Evolutionary conservation across 805 yeast species (phyloP), one percentile per base, ranked within the genome.

Genomic region (Saccharomyces jurei): DNA sequence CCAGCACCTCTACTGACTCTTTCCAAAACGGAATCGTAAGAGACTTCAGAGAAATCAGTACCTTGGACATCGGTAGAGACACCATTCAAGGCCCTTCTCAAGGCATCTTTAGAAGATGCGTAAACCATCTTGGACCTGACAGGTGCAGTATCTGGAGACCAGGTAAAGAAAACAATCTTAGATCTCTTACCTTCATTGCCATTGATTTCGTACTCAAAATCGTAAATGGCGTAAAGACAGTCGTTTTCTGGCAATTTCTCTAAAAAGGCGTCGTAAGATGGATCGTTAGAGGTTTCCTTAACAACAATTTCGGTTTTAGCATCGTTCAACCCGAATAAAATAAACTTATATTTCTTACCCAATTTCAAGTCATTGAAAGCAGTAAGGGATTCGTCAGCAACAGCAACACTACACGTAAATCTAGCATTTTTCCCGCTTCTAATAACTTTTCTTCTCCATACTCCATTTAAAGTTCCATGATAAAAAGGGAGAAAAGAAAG

Each of bases 91-190:
- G 99, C 92, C 77, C 96, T 89, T 81, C 98, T 92, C 70, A 94
- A 82, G 50, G 97, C 96, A 67, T 91, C 98, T 77, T 90, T 90
- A 57, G 98, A 91, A n/a, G 97, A 83, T 50, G 99, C 98, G 78
- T 91, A 92, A 59, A 92, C 87, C 99, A 94, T 94, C 87, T 94
- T 94, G 65, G 90, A 74, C 79, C 95, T 87, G 68, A 94, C 84
- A 58, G 94, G 89, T 53, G 98, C 97, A 58, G 96, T 89, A 72
- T 94, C 99, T 67, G 99, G 99, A 59, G 97, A 84, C 99, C 99
- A 94, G 63, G 94, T 87, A 78, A 76, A 74, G 77, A 83, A 76
- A 48, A 82, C 77, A 59, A 83, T 79, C 72, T 82, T 84, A 61
- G 84, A 81, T 80, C 96, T 87, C 81, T 89, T 90, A 72, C 99